Evolutionary conservation across 1,284 basidiomycete species (phyloP), one percentile per base, ranked within the genome.

Genomic region (Trametes pubescens): DNA sequence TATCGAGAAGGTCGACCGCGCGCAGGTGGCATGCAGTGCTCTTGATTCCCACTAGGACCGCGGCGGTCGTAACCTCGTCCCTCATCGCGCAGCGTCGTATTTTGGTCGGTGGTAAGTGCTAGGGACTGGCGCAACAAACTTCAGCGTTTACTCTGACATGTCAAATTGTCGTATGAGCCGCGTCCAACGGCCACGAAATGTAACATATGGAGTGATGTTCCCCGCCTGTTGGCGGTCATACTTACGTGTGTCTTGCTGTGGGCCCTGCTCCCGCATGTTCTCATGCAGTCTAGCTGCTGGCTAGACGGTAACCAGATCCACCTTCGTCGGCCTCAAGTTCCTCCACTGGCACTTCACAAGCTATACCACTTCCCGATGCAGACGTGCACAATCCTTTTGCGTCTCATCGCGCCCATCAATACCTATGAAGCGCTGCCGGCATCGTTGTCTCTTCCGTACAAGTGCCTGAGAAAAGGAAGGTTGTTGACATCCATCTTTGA

Each of bases 391-490:
- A 49, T 35, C 46, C 46, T n/a, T 26, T 44, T 29, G 46, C 46
- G 35, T 49, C 16, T 24, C 46, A 48, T 48, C 40, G 53, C 26
- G 40, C 53, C n/a, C 53, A 18, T 55, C 40, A 34, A n/a, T 34
- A 46, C 32, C 32, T n/a, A 32, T 32, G n/a, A 24, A 22, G 22
- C 34, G 46, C 22, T 48, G 44, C 46, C 56, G 46, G 46, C 56
- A 57, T 38, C n/a, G 29, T 21, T 38, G 56, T 26, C 24, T 49
- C 56, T 57, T 48, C 46, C 24, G 16, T 38, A 14, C 44, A 14
- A 14, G 56, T 49, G 34, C 54, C 46, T 48, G 46, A 24, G 56
- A 57, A 26, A 16, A 34, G 16, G 40, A 46, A 56, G 21, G 43
- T 10, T 22, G 11, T 26, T 21, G 21, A 38, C 22, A 13, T 26